Percentiles rank a stretch among this genome's conserved stretches.
These are phyloP conservation scores for Hypoxylon lenormandii DNA, from an alignment of 495 filamentous ascomycete species.

Conservation along the genomic window DNA sequence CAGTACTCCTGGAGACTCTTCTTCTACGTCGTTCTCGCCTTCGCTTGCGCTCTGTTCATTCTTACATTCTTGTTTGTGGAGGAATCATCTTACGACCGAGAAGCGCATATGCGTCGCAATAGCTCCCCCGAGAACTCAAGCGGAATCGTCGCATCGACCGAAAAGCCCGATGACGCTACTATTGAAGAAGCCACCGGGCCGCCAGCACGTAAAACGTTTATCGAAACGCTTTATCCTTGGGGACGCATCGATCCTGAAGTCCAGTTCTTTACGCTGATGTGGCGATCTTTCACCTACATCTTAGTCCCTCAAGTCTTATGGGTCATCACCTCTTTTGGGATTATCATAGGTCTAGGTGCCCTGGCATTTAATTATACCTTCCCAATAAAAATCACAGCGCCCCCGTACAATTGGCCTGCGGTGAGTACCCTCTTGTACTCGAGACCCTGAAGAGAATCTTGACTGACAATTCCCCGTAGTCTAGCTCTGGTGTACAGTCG, in stretches of 20 bases:
- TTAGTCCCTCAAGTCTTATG: conserved; percentile 67
- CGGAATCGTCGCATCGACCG: neutral
- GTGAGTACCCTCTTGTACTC: conserved; percentile 5
- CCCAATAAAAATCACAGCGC: conserved; percentile 71
- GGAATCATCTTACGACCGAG: conserved; percentile 67
- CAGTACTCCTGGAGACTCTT: conserved; percentile 60
- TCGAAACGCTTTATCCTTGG: conserved; percentile 58
- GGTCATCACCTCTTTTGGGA: conserved; percentile 65
- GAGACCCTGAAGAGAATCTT: conserved; percentile 24
- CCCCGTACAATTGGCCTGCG: conserved; percentile 53
- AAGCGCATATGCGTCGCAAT: conserved; percentile 21
- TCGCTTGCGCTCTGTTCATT: conserved; percentile 67
- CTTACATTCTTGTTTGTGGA: conserved; percentile 52
- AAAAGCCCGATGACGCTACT: conserved; percentile 23
- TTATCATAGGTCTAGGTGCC: conserved; percentile 53
- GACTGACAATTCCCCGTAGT: conserved; percentile 61
- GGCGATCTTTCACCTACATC: conserved; percentile 66
- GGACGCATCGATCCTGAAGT: conserved; percentile 58
- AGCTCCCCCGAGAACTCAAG: conserved; percentile 12
- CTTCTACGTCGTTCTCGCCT: conserved; percentile 62
- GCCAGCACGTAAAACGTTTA: conserved; percentile 58
- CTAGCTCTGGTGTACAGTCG: conserved; percentile 70
- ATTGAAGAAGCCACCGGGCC: conserved; percentile 33
- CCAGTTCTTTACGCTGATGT: conserved; percentile 62
- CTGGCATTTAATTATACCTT: conserved; percentile 63